phyloP scores from a whole-genome alignment of 2,329 filamentous ascomycete species.

The Ascochyta rabiei region DNA sequence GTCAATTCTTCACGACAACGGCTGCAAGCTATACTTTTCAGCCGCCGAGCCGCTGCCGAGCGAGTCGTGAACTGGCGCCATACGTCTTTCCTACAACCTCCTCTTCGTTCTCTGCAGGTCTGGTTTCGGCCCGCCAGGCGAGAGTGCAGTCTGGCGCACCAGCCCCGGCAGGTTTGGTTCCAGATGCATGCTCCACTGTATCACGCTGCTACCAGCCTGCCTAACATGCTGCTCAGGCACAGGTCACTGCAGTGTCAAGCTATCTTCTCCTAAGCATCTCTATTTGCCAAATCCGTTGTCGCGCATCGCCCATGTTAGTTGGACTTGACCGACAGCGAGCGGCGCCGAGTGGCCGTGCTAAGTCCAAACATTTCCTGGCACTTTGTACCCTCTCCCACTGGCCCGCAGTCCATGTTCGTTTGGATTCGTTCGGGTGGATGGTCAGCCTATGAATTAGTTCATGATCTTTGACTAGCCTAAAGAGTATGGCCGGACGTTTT shows the following conservation, averaged over 20 bases:
- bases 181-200: constrained; percentile 18
- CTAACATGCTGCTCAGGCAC: background rate
- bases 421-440: constrained; percentile 11
- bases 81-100: constrained; percentile 14
- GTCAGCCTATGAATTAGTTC: constrained; percentile 18
- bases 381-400: background rate
- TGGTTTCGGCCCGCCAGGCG: constrained; percentile 8
- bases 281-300: background rate
- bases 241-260: background rate
- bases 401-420: constrained; percentile 15
- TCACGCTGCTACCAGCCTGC: constrained; percentile 12
- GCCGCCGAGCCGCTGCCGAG: constrained; percentile 22
- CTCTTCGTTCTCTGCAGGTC: constrained; percentile 10
- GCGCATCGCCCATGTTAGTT: constrained; percentile 24
- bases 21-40: constrained; percentile 19
- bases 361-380: constrained; percentile 11
- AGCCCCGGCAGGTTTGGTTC: constrained; percentile 19
- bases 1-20: constrained; percentile 19
- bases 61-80: constrained; percentile 14
- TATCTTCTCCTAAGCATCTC: background rate
- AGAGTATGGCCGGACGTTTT: constrained; percentile 5
- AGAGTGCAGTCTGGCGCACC: constrained; percentile 9
- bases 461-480: constrained; percentile 17
- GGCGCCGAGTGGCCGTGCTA: constrained; percentile 30
- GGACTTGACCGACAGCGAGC: no score